Conservation (phyloP, 805 yeast genomes). For the Ogataea minuta region DNA sequence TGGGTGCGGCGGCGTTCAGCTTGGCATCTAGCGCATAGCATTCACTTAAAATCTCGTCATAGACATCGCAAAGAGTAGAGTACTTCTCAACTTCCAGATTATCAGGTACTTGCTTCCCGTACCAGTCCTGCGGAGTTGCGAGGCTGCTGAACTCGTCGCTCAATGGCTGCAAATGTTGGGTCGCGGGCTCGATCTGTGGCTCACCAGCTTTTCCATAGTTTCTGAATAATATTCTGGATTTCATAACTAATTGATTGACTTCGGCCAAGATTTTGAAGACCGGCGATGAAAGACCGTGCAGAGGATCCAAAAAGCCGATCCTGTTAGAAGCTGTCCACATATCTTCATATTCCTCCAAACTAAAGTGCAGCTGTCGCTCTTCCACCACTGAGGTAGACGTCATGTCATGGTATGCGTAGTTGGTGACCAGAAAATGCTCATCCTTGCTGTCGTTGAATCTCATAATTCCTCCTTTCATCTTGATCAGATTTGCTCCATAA, state of each 20-base stretch:
- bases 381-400: constrained; percentile 58
- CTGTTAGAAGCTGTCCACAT: constrained; percentile 41
- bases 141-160: constrained; percentile 7
- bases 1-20: constrained; percentile 53
- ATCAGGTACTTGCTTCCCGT: constrained; percentile 18
- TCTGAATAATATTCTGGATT: constrained; percentile 41
- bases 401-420: constrained; percentile 79
- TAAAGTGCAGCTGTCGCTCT: constrained; percentile 64
- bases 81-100: constrained; percentile 17
- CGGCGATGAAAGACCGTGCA: constrained; percentile 70
- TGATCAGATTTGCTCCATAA: constrained; percentile 63
- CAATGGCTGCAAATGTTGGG: background rate
- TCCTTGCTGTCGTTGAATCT: constrained; percentile 52
- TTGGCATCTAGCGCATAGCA: constrained; percentile 44
- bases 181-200: background rate
- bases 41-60: constrained; percentile 35
- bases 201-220: background rate
- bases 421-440: constrained; percentile 70
- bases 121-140: constrained; percentile 20
- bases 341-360: constrained; percentile 55
- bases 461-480: constrained; percentile 58
- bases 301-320: constrained; percentile 56
- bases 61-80: constrained; percentile 33
- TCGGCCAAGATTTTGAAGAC: constrained; percentile 67
- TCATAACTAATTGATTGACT: constrained; percentile 58